Percentiles rank a stretch among this genome's conserved stretches.
These are phyloP conservation scores for Coniochaeta hoffmannii DNA, from an alignment of 2,329 filamentous ascomycete genomes.

Conservation along the genomic window DNA sequence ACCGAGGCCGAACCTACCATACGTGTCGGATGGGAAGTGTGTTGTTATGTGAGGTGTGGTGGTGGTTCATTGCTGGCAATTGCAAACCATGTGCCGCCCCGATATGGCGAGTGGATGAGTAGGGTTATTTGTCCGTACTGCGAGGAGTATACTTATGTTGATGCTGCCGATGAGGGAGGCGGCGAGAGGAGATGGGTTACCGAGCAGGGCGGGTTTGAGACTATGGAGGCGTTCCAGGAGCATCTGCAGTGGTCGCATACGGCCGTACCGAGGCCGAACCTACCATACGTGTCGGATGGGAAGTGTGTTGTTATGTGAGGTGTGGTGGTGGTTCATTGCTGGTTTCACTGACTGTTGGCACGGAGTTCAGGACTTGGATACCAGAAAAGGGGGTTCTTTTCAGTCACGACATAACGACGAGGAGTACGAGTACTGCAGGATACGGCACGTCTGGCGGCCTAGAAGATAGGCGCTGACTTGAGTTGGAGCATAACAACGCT, in stretches of 20 bases:
- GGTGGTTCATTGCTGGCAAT: constrained; percentile 43
- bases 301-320: constrained; percentile 12
- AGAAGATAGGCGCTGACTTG: neutral
- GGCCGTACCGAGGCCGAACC: constrained; percentile 25
- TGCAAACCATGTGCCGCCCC: constrained; percentile 47
- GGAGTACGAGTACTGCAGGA: neutral
- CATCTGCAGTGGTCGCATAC: constrained; percentile 52
- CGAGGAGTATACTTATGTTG: constrained; percentile 42
- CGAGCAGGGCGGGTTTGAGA: constrained; percentile 40
- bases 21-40: constrained; percentile 39
- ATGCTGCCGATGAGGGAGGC: constrained; percentile 43
- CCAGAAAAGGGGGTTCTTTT: neutral
- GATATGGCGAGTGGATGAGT: constrained; percentile 42
- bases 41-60: constrained; percentile 18
- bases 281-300: neutral
- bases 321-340: neutral
- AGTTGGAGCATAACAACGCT: neutral
- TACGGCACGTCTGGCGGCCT: neutral
- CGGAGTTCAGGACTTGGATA: constrained; percentile 3
- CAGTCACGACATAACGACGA: neutral
- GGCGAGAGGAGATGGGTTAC: constrained; percentile 38
- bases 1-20: constrained; percentile 45
- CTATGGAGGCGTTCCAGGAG: constrained; percentile 40
- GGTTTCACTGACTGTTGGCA: constrained; percentile 3
- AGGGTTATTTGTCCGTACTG: constrained; percentile 48